These are phyloP conservation scores for Chlorella sorokiniana DNA, from an alignment of 139 green algal genomes.

Conservation along the genomic window DNA sequence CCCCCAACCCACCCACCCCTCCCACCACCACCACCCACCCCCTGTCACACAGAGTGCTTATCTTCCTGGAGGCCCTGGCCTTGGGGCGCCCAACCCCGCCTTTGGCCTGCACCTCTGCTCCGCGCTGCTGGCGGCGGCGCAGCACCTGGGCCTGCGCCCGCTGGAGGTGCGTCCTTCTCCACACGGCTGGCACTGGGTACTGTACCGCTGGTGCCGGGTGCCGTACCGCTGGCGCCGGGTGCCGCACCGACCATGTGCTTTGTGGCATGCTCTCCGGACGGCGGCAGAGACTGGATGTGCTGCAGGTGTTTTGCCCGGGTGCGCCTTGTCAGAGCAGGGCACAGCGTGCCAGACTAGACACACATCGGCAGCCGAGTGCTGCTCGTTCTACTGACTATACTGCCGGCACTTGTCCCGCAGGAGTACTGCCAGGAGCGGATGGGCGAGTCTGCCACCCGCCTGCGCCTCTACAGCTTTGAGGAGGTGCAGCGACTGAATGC, in stretches of 20 bases:
- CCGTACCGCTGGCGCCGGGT: not conserved
- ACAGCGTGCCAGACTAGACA: no score
- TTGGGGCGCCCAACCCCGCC: slow-evolving; percentile 39
- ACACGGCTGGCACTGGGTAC: not conserved
- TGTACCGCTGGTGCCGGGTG: not conserved
- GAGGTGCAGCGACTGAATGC: slow-evolving; percentile 62
- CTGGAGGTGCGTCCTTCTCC: slow-evolving; percentile 46
- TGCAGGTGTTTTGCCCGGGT: no score
- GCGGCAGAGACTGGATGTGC: no score
- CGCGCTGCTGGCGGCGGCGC: slow-evolving; percentile 44
- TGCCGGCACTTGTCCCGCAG: not conserved
- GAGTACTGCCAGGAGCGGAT: slow-evolving; percentile 54
- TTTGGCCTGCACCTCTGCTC: slow-evolving; percentile 58
- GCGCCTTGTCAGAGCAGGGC: no score
- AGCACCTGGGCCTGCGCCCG: slow-evolving; percentile 51
- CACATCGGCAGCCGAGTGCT: no score
- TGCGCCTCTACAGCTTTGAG: slow-evolving; percentile 50
- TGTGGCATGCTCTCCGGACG: no score
- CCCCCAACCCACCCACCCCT: no score
- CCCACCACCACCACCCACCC: not conserved
- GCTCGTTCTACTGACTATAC: not conserved
- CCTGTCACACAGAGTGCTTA: slow-evolving; percentile 46
- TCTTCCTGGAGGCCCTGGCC: slow-evolving; percentile 66
- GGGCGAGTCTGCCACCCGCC: slow-evolving; percentile 41
- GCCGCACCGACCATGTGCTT: no score